Evolutionary conservation across 192 early-diverging fungal species (phyloP), one percentile per base, ranked within the genome.

Genomic region (Thamnidium elegans): DNA sequence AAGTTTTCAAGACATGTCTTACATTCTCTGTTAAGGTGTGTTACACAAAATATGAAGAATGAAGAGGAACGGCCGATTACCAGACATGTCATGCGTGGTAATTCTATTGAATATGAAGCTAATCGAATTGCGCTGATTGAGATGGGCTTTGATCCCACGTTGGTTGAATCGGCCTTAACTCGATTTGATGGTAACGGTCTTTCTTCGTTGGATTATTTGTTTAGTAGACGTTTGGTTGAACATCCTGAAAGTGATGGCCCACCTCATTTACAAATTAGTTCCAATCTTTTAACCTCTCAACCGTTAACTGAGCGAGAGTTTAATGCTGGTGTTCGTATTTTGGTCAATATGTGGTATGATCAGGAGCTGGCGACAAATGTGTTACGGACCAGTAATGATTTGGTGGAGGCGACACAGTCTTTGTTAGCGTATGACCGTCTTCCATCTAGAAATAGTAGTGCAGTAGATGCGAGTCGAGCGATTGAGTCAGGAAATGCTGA

Each of bases 131-230:
- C 85, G 52, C 76, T 97, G 11, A 73, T 87, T 17, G 86, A 90
- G 21, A 92, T 98, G 92, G 95, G 95, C 0, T 98, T 95, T 69
- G 77, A 87, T 10, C 80, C 84, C 5, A 74, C 78, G 13, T 86
- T 87, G 3, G 91, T 93, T 1, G 89, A 89, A 64, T 73, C 68
- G 20, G 94, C 93, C 2, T 68, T 98, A 26, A 76, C 84, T 34
- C 84, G 91, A 2, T 87, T 82, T 51, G 74, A 72, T 14, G 89
- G 88, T 61, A 88, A 89, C 46, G 72, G 94, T 13, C 78, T 77
- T 15, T 77, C 89, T 14, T 94, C 95, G 0, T 84, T 91, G 0
- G 91, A 98, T 34, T 93, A 92, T 61, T 72, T 98, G 19, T 64
- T 96, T 6, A 85, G 80, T 3, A 82, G 46, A 15, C 8, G 17